phyloP scores from a whole-genome alignment of 257 asterid species.

The Fraxinus anomala region DNA sequence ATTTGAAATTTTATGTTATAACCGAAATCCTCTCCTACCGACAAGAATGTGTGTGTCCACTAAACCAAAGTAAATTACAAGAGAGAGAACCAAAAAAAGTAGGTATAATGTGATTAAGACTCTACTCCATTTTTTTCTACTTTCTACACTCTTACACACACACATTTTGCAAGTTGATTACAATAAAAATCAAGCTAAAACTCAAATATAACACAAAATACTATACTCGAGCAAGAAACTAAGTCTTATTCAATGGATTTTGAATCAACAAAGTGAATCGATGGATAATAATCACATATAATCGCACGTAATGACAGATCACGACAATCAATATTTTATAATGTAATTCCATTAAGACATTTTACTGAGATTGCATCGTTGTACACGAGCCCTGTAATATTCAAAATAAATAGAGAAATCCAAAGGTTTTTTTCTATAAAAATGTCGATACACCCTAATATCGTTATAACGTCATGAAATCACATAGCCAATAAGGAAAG shows the following conservation, averaged over 20 bases:
- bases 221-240: not conserved
- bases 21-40: constrained; percentile 58
- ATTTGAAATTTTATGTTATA: constrained; percentile 23
- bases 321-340: too few relatives aligned
- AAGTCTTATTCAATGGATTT: not conserved
- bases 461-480: too few relatives aligned
- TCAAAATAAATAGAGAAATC: too few relatives aligned
- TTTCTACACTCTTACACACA: constrained; percentile 2
- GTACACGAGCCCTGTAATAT: too few relatives aligned
- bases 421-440: too few relatives aligned
- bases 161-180: too few relatives aligned
- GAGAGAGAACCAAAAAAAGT: constrained; percentile 37
- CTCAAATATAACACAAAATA: not conserved
- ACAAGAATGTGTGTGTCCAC: constrained; percentile 75
- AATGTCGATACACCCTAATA: too few relatives aligned
- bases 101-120: constrained; percentile 29
- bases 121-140: constrained; percentile 31
- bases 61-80: constrained; percentile 37
- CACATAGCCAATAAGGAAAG: not conserved
- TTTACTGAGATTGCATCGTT: too few relatives aligned
- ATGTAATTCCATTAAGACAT: too few relatives aligned
- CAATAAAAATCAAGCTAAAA: not conserved
- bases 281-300: too few relatives aligned
- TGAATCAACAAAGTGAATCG: too few relatives aligned
- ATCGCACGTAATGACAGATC: too few relatives aligned